A percentile compares a stretch with the other conserved stretches of the same genome.
phyloP scores from a whole-genome alignment of 805 yeast genomes.

The Kluyveromyces dobzhanskii region DNA sequence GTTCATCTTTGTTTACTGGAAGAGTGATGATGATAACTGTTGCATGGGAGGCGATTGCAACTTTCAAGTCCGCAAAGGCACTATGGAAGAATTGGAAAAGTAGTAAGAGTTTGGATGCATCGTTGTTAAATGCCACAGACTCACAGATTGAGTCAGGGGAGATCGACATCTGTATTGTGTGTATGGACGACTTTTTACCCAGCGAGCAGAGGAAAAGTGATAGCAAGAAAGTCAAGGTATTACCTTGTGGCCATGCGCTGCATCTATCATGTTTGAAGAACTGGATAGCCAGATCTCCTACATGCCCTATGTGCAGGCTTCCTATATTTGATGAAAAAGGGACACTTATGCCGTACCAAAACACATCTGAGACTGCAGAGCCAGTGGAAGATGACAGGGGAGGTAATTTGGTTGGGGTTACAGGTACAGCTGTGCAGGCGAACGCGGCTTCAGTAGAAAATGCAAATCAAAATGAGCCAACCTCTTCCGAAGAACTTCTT shows the following conservation, averaged over 20 bases:
- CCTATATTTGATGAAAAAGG: conserved; percentile 43
- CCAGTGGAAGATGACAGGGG: background rate
- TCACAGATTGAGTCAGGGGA: conserved; percentile 57
- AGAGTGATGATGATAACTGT: conserved; percentile 43
- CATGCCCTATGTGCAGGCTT: conserved; percentile 88
- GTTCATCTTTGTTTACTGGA: conserved; percentile 11
- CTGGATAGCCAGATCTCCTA: conserved; percentile 87
- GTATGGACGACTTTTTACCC: conserved; percentile 80
- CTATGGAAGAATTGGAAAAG: conserved; percentile 36
- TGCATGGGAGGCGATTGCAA: conserved; percentile 27
- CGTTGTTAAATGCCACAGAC: conserved; percentile 52
- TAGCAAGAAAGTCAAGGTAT: conserved; percentile 59
- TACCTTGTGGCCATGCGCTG: conserved; percentile 78
- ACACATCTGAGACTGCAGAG: background rate
- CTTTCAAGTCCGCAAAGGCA: conserved; percentile 31
- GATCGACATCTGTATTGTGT: conserved; percentile 66
- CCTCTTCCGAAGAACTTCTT: too few relatives aligned
- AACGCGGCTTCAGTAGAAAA: too few relatives aligned
- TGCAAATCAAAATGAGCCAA: too few relatives aligned
- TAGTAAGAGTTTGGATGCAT: conserved; percentile 54
- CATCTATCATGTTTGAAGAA: conserved; percentile 85
- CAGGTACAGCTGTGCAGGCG: too few relatives aligned
- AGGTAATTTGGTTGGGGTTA: too few relatives aligned
- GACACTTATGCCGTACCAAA: conserved; percentile 9
- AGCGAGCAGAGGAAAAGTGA: conserved; percentile 24